phyloP scores from a whole-genome alignment of 805 yeast species.

The Maudiozyma barnettii region DNA sequence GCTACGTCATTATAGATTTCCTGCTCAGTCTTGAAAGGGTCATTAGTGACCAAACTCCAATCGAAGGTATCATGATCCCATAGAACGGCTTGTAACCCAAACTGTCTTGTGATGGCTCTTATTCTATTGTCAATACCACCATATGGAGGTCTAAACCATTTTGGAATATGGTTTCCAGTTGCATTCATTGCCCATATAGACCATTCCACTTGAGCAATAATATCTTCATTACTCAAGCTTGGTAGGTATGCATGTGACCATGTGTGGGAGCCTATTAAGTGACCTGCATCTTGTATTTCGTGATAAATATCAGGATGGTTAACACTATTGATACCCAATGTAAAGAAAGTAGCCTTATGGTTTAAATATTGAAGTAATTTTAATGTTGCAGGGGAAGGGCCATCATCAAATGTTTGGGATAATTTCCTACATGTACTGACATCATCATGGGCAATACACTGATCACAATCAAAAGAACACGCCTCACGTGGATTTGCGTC shows the following conservation, averaged over 20 bases:
- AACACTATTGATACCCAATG: conserved; percentile 73
- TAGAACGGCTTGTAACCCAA: conserved; percentile 78
- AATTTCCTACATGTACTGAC: conserved; percentile 62
- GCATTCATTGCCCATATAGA: conserved; percentile 97
- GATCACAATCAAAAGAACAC: conserved; percentile 82
- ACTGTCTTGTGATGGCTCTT: conserved; percentile 65
- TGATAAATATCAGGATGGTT: conserved; percentile 65
- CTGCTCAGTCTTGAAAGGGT: conserved; percentile 35
- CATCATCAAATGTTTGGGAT: conserved; percentile 91
- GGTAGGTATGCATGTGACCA: conserved; percentile 91
- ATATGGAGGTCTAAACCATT: conserved; percentile 93
- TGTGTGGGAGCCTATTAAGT: conserved; percentile 78
- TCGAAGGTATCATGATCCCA: conserved; percentile 93
- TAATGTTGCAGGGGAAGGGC: conserved; percentile 71
- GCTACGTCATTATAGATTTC: conserved; percentile 49
- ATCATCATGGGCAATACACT: conserved; percentile 71
- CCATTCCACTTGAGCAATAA: conserved; percentile 89
- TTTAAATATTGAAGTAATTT: conserved; percentile 46
- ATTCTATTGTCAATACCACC: conserved; percentile 90
- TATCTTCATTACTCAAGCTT: conserved; percentile 61
- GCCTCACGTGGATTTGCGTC: conserved; percentile 36
- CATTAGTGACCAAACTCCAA: conserved; percentile 61
- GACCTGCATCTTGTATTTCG: conserved; percentile 51
- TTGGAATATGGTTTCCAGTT: conserved; percentile 76
- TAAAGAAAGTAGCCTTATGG: conserved; percentile 67